phyloP scores from a whole-genome alignment of 2,329 filamentous ascomycete species.

The Pezicula rhizophila region DNA sequence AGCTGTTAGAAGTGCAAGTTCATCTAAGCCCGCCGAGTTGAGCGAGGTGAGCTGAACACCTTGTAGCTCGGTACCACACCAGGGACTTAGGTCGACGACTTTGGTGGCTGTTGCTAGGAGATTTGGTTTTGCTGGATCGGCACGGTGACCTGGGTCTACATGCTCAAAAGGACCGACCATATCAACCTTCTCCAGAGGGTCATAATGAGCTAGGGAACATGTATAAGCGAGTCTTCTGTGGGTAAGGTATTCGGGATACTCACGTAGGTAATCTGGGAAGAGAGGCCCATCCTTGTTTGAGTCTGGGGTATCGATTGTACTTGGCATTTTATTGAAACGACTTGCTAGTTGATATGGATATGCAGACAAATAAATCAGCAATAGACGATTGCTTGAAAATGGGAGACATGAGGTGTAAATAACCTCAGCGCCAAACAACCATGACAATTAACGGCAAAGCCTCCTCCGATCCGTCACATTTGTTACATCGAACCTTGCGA shows the following conservation, averaged over 20 bases:
- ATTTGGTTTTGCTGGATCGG: constrained; percentile 61
- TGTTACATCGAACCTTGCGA: too few relatives aligned
- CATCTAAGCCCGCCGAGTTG: constrained; percentile 37
- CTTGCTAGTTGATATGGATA: too few relatives aligned
- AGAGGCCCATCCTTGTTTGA: constrained; percentile 7
- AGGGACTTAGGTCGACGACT: constrained; percentile 22
- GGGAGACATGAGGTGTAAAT: too few relatives aligned
- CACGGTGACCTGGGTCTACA: constrained; percentile 67
- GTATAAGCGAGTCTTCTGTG: background rate
- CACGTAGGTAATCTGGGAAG: constrained; percentile 20
- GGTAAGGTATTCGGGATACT: background rate
- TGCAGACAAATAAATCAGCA: too few relatives aligned
- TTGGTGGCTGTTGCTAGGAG: constrained; percentile 56
- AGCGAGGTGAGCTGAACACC: constrained; percentile 38
- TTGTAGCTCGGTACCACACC: constrained; percentile 27
- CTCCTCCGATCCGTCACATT: too few relatives aligned
- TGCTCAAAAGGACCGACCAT: constrained; percentile 51
- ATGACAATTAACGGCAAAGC: too few relatives aligned
- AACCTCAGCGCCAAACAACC: too few relatives aligned
- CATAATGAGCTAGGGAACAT: constrained; percentile 15
- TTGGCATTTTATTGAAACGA: constrained; percentile 1
- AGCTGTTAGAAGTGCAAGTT: constrained; percentile 39
- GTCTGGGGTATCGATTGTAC: background rate
- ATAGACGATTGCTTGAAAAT: too few relatives aligned
- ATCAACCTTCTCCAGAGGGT: constrained; percentile 21